Conservation (phyloP, 2,329 filamentous ascomycete genomes). For the Xylaria sp. region DNA sequence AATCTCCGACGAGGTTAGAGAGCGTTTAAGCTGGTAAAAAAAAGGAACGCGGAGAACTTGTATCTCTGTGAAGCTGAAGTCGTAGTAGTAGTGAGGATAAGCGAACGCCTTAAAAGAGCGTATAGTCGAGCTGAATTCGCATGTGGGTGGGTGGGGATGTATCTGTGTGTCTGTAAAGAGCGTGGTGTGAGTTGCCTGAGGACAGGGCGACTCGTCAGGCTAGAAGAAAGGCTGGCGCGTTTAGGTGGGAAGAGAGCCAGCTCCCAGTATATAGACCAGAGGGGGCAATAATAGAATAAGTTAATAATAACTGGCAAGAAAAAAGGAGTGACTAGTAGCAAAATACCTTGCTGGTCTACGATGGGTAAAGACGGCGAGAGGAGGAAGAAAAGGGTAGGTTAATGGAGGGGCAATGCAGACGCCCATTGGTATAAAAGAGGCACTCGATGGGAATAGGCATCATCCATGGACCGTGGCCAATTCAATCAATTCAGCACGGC, state of each 20-base stretch:
- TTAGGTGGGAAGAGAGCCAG: slow-evolving; percentile 56
- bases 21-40: slow-evolving; percentile 35
- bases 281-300: slow-evolving; percentile 43
- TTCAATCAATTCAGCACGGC: slow-evolving; percentile 45
- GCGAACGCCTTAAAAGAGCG: slow-evolving; percentile 43
- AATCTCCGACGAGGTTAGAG: slow-evolving; percentile 36
- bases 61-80: slow-evolving; percentile 35
- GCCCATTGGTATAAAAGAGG: slow-evolving; percentile 57
- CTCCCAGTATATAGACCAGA: slow-evolving; percentile 54
- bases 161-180: slow-evolving; percentile 43
- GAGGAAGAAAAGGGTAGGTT: slow-evolving; percentile 43
- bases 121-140: slow-evolving; percentile 28
- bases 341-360: slow-evolving; percentile 38
- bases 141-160: slow-evolving; percentile 14
- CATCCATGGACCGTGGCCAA: slow-evolving; percentile 43
- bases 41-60: slow-evolving; percentile 42
- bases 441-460: slow-evolving; percentile 46
- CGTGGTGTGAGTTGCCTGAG: slow-evolving; percentile 47
- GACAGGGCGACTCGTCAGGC: slow-evolving; percentile 47
- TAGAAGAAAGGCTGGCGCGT: slow-evolving; percentile 42
- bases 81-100: slow-evolving; percentile 43
- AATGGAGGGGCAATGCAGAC: slow-evolving; percentile 53
- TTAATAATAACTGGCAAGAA: slow-evolving; percentile 38
- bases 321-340: slow-evolving; percentile 56
- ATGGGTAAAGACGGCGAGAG: slow-evolving; percentile 47